Evolutionary conservation across 768 basidiomycete species (phyloP).

Genomic region (Pulveroboletus sp.): DNA sequence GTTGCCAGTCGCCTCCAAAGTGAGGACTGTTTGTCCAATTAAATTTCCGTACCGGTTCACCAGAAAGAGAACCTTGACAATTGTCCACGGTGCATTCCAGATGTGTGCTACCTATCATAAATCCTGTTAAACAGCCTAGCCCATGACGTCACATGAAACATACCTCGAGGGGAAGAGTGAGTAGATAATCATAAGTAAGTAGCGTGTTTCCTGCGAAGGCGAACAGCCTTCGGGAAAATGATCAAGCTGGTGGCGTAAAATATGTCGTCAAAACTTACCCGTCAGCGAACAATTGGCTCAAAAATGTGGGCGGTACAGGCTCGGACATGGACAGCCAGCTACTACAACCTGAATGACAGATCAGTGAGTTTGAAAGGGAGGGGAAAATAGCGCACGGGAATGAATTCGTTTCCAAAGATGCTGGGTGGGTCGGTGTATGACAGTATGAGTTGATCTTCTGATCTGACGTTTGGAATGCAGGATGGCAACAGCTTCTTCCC

Average conservation of each 20-base stretch:
- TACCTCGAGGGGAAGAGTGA: slow-evolving; percentile 15
- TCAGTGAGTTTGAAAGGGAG: no score
- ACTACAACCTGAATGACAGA: no score
- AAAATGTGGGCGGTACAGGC: not conserved
- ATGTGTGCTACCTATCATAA: not conserved
- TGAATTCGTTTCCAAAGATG: no score
- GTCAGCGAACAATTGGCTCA: slow-evolving; percentile 11
- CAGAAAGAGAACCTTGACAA: slow-evolving; percentile 6
- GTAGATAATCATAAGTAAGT: slow-evolving; percentile 9
- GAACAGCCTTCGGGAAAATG: not conserved
- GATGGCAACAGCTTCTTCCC: no score
- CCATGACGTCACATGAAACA: not conserved
- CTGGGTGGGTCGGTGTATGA: no score
- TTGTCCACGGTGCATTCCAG: slow-evolving; percentile 7
- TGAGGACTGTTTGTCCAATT: slow-evolving; percentile 1
- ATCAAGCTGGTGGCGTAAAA: no score
- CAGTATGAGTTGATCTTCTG: no score
- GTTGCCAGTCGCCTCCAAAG: slow-evolving; percentile 6
- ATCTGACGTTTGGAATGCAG: no score
- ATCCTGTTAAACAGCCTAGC: no score
- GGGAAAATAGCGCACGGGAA: no score
- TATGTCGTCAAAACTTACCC: slow-evolving; percentile 7
- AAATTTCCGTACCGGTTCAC: slow-evolving; percentile 13
- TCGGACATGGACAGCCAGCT: no score
- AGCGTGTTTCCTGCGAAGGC: slow-evolving; percentile 4